phyloP scores from a whole-genome alignment of 2,329 filamentous ascomycete genomes.

The Ceratocystis diversiconidia region DNA sequence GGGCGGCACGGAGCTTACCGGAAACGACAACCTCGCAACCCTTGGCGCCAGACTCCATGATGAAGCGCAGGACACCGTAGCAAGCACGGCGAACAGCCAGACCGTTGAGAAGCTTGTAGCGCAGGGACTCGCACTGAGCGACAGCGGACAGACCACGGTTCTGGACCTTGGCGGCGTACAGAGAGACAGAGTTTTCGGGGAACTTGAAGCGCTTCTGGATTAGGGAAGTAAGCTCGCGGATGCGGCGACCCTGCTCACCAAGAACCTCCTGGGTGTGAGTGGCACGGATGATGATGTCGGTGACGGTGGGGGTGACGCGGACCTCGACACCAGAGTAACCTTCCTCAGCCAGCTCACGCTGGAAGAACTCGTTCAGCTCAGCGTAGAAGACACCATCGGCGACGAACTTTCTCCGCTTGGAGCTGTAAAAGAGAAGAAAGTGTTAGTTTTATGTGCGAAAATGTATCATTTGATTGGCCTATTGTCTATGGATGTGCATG shows the following conservation, averaged over 20 bases:
- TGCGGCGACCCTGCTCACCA: slow-evolving; percentile 98
- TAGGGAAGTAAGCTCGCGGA: slow-evolving; percentile 98
- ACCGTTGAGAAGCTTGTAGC: slow-evolving; percentile 99
- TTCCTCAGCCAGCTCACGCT: slow-evolving; percentile 99
- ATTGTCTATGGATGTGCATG: not conserved
- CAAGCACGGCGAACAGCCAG: slow-evolving; percentile 95
- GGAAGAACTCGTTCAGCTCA: slow-evolving; percentile 99
- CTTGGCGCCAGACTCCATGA: slow-evolving; percentile 99
- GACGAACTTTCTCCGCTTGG: slow-evolving; percentile 89
- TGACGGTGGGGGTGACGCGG: slow-evolving; percentile 98
- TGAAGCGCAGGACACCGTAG: slow-evolving; percentile 99
- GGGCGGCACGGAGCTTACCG: slow-evolving; percentile 95
- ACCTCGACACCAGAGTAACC: slow-evolving; percentile 99
- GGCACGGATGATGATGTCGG: slow-evolving; percentile 99
- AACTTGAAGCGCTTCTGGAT: slow-evolving; percentile 99
- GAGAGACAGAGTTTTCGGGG: slow-evolving; percentile 98
- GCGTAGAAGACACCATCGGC: slow-evolving; percentile 99
- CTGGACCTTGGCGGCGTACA: slow-evolving; percentile 99
- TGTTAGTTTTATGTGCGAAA: slow-evolving; percentile 11
- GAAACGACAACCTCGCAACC: slow-evolving; percentile 99
- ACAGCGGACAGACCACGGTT: slow-evolving; percentile 99
- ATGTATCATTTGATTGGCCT: not conserved
- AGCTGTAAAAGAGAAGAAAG: slow-evolving; percentile 37
- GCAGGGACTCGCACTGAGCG: slow-evolving; percentile 99
- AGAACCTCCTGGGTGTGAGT: slow-evolving; percentile 99